Percentiles rank a stretch among this genome's conserved stretches.
Conservation (phyloP, 441 rosid genomes). For the Populus hybrid region DNA sequence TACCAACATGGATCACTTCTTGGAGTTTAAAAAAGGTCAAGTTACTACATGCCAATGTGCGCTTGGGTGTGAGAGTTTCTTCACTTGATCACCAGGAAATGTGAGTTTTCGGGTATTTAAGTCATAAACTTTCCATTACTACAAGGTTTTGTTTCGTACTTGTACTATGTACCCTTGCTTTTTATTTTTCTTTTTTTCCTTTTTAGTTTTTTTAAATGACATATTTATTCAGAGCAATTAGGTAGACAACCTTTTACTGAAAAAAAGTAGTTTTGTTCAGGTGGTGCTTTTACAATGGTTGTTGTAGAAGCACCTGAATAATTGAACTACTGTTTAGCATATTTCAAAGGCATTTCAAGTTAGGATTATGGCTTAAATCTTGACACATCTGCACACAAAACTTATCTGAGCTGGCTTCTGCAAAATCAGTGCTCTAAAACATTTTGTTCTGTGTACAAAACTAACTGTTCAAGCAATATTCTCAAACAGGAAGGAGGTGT, state of each 20-base stretch:
- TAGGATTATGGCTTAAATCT: neutral
- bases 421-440: neutral
- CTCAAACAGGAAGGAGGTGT: conserved; percentile 57
- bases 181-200: neutral
- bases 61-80: conserved; percentile 69
- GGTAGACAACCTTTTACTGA: neutral
- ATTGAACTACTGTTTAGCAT: neutral
- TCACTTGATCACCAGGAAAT: conserved; percentile 57
- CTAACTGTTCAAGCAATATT: conserved; percentile 24
- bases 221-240: neutral
- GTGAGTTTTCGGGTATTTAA: conserved; percentile 39
- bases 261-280: neutral
- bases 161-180: neutral
- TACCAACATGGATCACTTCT: conserved; percentile 57
- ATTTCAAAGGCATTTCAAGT: neutral
- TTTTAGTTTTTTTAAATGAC: neutral
- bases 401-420: conserved; percentile 9
- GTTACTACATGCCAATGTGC: conserved; percentile 40
- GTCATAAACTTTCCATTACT: conserved; percentile 3
- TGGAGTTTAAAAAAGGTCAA: conserved; percentile 37
- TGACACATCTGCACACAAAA: neutral
- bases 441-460: neutral
- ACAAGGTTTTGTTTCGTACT: neutral
- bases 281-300: neutral
- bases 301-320: conserved; percentile 1